Evolutionary conservation across 1,284 basidiomycete species (phyloP).

Genomic region (Pseudozyma sp.): DNA sequence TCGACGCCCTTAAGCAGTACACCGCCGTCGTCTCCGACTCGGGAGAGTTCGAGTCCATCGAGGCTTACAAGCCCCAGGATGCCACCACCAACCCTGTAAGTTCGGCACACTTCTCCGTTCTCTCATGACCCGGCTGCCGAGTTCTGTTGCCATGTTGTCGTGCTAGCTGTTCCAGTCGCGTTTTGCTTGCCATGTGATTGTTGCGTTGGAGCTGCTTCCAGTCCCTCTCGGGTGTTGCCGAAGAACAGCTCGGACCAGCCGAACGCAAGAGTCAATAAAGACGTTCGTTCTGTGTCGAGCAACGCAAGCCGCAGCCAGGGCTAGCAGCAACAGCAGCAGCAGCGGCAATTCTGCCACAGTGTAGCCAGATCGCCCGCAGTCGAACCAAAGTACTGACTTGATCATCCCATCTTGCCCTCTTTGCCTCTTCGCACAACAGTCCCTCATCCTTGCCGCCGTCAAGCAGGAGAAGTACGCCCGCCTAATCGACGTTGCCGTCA

Average conservation of each 20-base stretch:
- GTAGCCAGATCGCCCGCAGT: not conserved
- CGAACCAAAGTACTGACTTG: constrained; percentile 5
- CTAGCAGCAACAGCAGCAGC: too few relatives aligned
- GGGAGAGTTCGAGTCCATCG: constrained; percentile 68
- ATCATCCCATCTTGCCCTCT: not conserved
- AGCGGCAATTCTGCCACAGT: not conserved
- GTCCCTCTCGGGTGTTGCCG: too few relatives aligned
- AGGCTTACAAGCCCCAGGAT: constrained; percentile 69
- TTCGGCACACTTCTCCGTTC: constrained; percentile 6
- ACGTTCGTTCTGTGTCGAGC: not conserved
- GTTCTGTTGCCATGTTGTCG: not conserved
- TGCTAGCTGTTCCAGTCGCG: not conserved
- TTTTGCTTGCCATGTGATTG: not conserved
- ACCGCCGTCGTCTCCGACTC: constrained; percentile 68
- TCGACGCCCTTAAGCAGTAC: constrained; percentile 68
- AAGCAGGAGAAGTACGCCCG: constrained; percentile 87
- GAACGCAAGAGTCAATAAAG: not conserved
- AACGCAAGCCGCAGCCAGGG: not conserved
- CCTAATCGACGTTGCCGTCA: constrained; percentile 85
- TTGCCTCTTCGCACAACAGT: constrained; percentile 40
- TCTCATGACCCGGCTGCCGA: not conserved
- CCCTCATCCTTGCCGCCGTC: constrained; percentile 86
- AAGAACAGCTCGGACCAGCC: not conserved
- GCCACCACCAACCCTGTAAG: constrained; percentile 68
- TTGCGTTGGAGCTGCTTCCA: too few relatives aligned